Percentiles rank a stretch among this genome's conserved stretches.
Conservation (phyloP, 2,329 filamentous ascomycete species). For the Tolypocladium endophyticum region DNA sequence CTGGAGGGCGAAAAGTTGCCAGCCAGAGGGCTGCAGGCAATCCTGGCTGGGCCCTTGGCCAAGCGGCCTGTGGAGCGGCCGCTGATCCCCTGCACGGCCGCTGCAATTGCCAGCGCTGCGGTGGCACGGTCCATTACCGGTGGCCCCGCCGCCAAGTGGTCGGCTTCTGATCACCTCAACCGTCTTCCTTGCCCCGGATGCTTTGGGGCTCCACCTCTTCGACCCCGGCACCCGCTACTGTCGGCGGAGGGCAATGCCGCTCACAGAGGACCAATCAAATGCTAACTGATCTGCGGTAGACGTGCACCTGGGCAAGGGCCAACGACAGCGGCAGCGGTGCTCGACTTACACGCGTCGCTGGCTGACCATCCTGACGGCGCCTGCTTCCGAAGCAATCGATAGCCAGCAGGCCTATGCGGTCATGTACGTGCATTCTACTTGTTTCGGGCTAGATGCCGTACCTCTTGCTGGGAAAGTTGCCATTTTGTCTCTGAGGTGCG, state of each 20-base stretch:
- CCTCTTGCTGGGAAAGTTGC: background rate
- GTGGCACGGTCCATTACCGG: constrained; percentile 4
- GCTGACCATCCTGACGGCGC: background rate
- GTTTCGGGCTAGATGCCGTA: background rate
- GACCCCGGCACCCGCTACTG: background rate
- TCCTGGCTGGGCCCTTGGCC: background rate
- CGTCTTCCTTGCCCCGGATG: background rate
- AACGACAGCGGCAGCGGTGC: background rate
- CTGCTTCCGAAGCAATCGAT: background rate
- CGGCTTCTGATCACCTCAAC: background rate
- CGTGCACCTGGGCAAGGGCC: background rate
- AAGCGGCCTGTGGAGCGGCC: background rate
- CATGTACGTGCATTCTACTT: background rate
- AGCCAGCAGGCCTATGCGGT: background rate
- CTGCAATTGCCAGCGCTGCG: background rate
- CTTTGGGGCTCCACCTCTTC: background rate
- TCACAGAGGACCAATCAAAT: background rate
- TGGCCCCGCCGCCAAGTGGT: constrained; percentile 2
- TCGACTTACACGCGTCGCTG: background rate
- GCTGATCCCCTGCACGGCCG: background rate
- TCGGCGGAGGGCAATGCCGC: background rate
- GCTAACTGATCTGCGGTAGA: constrained; percentile 1
- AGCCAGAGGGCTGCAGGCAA: background rate
- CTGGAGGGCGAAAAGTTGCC: background rate
- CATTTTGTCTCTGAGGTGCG: background rate